Conservation (phyloP, 2,329 filamentous ascomycete species). For the Aspergillus melleus region DNA sequence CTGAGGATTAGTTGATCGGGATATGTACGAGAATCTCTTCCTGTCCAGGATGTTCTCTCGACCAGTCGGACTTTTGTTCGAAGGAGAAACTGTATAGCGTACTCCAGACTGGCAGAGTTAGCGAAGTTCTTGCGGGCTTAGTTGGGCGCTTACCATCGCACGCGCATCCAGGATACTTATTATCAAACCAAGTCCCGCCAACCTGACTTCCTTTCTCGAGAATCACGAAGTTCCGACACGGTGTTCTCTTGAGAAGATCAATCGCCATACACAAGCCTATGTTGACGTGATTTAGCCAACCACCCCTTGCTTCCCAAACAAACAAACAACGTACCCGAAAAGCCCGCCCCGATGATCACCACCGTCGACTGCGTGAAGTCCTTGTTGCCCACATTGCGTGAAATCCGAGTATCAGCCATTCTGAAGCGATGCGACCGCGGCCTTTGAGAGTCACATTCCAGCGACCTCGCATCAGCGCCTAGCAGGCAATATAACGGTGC, state of each 20-base stretch:
- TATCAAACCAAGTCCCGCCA: conserved; percentile 57
- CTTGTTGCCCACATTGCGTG: conserved; percentile 43
- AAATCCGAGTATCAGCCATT: background rate
- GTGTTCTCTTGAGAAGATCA: conserved; percentile 53
- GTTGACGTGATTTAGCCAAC: background rate
- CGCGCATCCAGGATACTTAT: conserved; percentile 58
- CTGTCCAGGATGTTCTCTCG: conserved; percentile 59
- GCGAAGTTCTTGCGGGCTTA: background rate
- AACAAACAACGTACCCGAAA: conserved; percentile 44
- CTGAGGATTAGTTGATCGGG: background rate
- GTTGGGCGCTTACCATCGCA: conserved; percentile 46
- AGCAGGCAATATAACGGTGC: background rate
- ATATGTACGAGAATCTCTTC: conserved; percentile 55
- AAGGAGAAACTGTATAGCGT: conserved; percentile 62
- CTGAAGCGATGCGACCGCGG: background rate
- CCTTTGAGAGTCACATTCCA: too few relatives aligned
- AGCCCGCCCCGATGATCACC: conserved; percentile 58
- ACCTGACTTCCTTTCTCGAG: conserved; percentile 56
- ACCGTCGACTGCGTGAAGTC: conserved; percentile 55
- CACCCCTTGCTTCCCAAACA: background rate
- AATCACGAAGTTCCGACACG: conserved; percentile 54
- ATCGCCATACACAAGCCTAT: conserved; percentile 58
- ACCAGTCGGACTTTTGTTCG: conserved; percentile 60
- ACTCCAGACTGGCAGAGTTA: conserved; percentile 46
- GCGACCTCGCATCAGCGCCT: too few relatives aligned